Percentiles rank a stretch among this genome's conserved stretches.
phyloP scores from a whole-genome alignment of 1,284 basidiomycete species.

The Sanghuangporus weigelae region DNA sequence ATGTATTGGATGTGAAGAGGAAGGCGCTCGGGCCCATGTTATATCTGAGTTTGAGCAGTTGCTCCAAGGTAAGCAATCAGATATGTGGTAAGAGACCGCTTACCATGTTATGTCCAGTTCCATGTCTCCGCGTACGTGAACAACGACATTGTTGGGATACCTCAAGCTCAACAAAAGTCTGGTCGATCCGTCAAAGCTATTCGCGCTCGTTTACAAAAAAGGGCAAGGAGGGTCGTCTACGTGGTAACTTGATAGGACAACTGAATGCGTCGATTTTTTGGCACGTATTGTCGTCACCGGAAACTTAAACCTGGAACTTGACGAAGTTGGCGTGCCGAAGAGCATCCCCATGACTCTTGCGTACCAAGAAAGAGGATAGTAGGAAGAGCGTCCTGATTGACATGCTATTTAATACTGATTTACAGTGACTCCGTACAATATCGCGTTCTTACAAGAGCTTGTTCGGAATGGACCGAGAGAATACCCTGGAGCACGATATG shows the following conservation, averaged over 20 bases:
- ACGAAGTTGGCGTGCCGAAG: constrained; percentile 95
- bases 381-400: background rate
- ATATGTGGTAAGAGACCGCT: constrained; percentile 3
- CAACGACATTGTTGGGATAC: constrained; percentile 98
- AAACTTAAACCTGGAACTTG: constrained; percentile 94
- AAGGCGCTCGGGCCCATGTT: constrained; percentile 95
- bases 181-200: constrained; percentile 98
- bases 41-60: constrained; percentile 96
- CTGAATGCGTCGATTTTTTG: constrained; percentile 99
- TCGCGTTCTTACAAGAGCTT: constrained; percentile 89
- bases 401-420: background rate
- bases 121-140: constrained; percentile 99
- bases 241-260: constrained; percentile 99
- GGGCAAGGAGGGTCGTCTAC: constrained; percentile 97
- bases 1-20: constrained; percentile 90
- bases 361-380: constrained; percentile 88
- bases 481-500: constrained; percentile 96
- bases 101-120: constrained; percentile 48
- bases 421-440: constrained; percentile 95
- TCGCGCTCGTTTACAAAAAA: constrained; percentile 82
- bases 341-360: constrained; percentile 98
- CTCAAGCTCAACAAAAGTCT: constrained; percentile 96
- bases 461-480: constrained; percentile 94
- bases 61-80: constrained; percentile 60
- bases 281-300: constrained; percentile 99